A percentile compares a stretch with the other conserved stretches of the same genome.
These are phyloP conservation scores for Talaromyces piceae DNA, from an alignment of 2,329 filamentous ascomycete species.

Conservation along the genomic window DNA sequence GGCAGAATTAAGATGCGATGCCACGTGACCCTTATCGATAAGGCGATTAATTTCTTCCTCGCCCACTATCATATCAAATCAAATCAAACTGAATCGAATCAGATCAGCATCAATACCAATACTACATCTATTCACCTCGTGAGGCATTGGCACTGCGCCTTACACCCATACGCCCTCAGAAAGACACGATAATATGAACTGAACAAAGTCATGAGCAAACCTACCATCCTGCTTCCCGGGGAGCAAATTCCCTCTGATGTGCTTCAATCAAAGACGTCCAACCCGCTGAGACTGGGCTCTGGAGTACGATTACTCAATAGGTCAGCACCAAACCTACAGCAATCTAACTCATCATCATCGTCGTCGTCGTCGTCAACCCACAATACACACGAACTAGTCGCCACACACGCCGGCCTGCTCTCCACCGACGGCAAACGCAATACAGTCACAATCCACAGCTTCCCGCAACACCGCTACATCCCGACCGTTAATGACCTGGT, in stretches of 20 bases:
- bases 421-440: constrained; percentile 36
- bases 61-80: too few species aligned
- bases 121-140: too few species aligned
- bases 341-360: constrained; percentile 28
- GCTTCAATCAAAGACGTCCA: constrained; percentile 59
- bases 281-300: constrained; percentile 70
- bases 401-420: constrained; percentile 29
- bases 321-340: constrained; percentile 52
- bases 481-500: constrained; percentile 77
- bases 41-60: constrained; percentile 2
- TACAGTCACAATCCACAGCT: constrained; percentile 27
- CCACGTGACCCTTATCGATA: constrained; percentile 12
- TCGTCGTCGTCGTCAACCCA: constrained; percentile 57
- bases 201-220: constrained; percentile 47
- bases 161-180: too few species aligned
- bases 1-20: neutral
- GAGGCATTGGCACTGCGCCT: too few species aligned
- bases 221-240: constrained; percentile 72
- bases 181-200: too few species aligned
- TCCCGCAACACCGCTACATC: constrained; percentile 56
- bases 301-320: constrained; percentile 75
- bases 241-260: constrained; percentile 60
- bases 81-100: too few species aligned
- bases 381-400: constrained; percentile 20
- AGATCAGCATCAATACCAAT: too few species aligned